Base-by-base conservation (phyloP, 441 rosid species). In the Kokia cookei region DNA sequence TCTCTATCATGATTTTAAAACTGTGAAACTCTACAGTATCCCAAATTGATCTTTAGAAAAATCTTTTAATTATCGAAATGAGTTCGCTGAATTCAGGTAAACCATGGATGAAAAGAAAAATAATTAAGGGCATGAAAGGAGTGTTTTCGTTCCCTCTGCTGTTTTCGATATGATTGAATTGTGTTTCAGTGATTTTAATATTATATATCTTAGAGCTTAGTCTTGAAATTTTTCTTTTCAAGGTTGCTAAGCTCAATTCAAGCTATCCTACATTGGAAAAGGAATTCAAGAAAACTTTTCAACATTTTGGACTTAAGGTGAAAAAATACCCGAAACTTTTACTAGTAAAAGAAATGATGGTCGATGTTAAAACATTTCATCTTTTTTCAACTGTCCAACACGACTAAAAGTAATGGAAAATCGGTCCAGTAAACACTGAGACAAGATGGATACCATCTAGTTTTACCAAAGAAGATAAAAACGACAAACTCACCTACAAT, bases 191-290 rank as follows among this genome's bases (percentile, higher is more conserved):
- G 35, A 65, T 50, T 59, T 59, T n/a, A 15, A 3, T 59, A n/a
- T 58, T 58, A 57, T 57, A 43, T 43, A 57, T 40, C 9, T 11
- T 5, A 43, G 27, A 59, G 13, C 64, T 61, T n/a, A 27, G 27
- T 10, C 8, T 43, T 48, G 26, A 5, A 40, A 15, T 1, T 67
- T 51, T 13, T 60, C 60, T 43, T 43, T 43, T 43, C 65, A 47
- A 96, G 99, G 88, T 92, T 75, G 86, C 86, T 77, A 88, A 79
- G 48, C 83, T 96, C 2, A 76, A 92, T 81, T 88, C 93, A 60
- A 93, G 91, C 83, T 96, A 93, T 83, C 98, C 98, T 1, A 43
- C 13, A 13, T 43, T 0, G 48, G 48, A 43, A 43, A 43, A 43
- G 48, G 11, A 43, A 43, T 43, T 43, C 48, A 43, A 12, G 4